Evolutionary conservation across 176 grass and related monocot genomes (phyloP).

Genomic region (Saccharum officinarum): DNA sequence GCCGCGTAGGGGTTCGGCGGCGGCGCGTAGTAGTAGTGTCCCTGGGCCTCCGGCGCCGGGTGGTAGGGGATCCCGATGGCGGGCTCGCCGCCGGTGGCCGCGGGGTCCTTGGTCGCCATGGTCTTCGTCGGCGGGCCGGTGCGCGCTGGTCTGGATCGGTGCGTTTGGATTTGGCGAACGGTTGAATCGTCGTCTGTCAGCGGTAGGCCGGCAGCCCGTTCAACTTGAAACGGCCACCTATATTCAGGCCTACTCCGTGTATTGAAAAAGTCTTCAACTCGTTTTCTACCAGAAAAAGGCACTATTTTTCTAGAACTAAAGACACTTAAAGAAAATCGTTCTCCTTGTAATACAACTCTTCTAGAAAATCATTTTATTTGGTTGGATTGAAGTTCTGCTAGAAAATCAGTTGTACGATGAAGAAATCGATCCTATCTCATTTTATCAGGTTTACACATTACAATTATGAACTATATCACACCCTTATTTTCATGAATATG

Average conservation of each 20-base stretch:
- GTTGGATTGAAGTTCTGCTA: too few relatives aligned
- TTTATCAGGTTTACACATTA: too few relatives aligned
- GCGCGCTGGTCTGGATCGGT: background rate
- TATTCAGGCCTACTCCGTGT: background rate
- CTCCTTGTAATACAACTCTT: too few relatives aligned
- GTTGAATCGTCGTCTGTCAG: background rate
- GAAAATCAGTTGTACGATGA: too few relatives aligned
- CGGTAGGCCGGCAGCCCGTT: background rate
- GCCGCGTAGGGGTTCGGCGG: slow-evolving; percentile 67
- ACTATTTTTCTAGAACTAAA: too few relatives aligned
- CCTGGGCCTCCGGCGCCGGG: slow-evolving; percentile 24
- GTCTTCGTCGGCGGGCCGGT: slow-evolving; percentile 17
- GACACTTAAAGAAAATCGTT: too few relatives aligned
- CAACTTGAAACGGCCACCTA: background rate
- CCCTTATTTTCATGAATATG: too few relatives aligned
- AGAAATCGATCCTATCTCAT: too few relatives aligned
- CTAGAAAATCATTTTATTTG: too few relatives aligned
- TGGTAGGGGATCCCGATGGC: slow-evolving; percentile 69
- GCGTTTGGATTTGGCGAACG: background rate
- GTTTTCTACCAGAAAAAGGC: background rate
- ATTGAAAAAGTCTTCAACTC: slow-evolving; percentile 4
- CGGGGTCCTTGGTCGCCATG: slow-evolving; percentile 44
- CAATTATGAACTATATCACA: too few relatives aligned
- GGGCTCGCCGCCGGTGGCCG: slow-evolving; percentile 35
- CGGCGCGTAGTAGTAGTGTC: slow-evolving; percentile 55